A percentile compares a stretch with the other conserved stretches of the same genome.
phyloP scores from a whole-genome alignment of 495 filamentous ascomycete genomes.

The Xylaria intraflava region DNA sequence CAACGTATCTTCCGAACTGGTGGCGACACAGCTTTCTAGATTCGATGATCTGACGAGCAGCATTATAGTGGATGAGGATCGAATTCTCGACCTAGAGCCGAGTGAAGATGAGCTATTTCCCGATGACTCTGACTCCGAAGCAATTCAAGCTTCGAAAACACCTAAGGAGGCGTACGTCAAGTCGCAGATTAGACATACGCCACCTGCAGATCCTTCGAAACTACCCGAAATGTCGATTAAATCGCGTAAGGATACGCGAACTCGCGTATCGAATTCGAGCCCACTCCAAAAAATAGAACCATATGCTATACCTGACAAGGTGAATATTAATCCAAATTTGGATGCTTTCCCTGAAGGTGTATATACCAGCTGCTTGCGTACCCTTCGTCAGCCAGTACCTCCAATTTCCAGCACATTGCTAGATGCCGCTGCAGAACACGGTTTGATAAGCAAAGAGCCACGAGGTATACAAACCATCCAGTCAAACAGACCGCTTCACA shows the following conservation, averaged over 20 bases:
- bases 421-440: slow-evolving; percentile 31
- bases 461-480: slow-evolving; percentile 6
- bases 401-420: slow-evolving; percentile 16
- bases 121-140: slow-evolving; percentile 52
- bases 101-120: slow-evolving; percentile 37
- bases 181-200: not conserved
- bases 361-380: slow-evolving; percentile 20
- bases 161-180: not conserved
- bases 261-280: not conserved
- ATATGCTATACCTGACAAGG: not conserved
- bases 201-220: not conserved
- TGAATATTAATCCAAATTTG: not conserved
- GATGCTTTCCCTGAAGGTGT: slow-evolving; percentile 15
- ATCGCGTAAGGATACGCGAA: not conserved
- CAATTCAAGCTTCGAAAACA: slow-evolving; percentile 13
- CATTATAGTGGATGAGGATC: slow-evolving; percentile 41
- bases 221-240: not conserved
- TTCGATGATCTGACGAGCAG: slow-evolving; percentile 24
- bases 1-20: slow-evolving; percentile 49
- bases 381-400: slow-evolving; percentile 8
- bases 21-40: slow-evolving; percentile 24
- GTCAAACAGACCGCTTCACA: not conserved
- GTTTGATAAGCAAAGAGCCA: slow-evolving; percentile 21
- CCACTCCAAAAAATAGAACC: not conserved
- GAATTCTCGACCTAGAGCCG: slow-evolving; percentile 31